Percentiles rank a stretch among this genome's conserved stretches.
These are phyloP conservation scores for Colletotrichum sojae DNA, from an alignment of 2,329 filamentous ascomycete species.

Conservation along the genomic window DNA sequence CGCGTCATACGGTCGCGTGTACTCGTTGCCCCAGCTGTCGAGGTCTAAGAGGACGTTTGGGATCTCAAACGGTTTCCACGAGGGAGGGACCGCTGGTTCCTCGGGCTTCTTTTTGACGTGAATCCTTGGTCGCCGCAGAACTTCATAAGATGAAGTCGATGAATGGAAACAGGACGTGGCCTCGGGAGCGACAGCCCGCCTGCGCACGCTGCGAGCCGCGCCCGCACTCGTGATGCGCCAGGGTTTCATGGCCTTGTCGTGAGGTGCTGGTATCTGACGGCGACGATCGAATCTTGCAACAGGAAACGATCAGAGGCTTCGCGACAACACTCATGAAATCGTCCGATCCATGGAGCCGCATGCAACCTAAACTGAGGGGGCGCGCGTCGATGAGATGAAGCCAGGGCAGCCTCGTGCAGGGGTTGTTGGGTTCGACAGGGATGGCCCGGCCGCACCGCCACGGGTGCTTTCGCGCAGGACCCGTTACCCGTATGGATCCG, in stretches of 20 bases:
- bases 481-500: conserved; percentile 35
- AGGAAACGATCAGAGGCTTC: background rate
- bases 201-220: conserved; percentile 9
- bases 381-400: conserved; percentile 13
- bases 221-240: background rate
- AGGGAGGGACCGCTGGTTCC: conserved; percentile 18
- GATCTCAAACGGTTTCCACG: conserved; percentile 48
- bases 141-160: conserved; percentile 1
- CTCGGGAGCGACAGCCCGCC: background rate
- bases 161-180: conserved; percentile 20
- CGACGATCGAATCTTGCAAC: background rate
- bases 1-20: conserved; percentile 58
- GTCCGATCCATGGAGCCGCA: conserved; percentile 35
- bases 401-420: conserved; percentile 19
- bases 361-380: conserved; percentile 14
- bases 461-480: conserved; percentile 33
- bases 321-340: conserved; percentile 27
- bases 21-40: conserved; percentile 61
- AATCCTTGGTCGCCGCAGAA: conserved; percentile 2
- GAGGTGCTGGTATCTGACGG: background rate
- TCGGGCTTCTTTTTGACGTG: conserved; percentile 29
- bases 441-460: conserved; percentile 37
- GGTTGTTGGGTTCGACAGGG: conserved; percentile 30
- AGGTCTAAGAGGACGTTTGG: conserved; percentile 65
- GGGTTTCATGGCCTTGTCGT: conserved; percentile 19